Conservation (phyloP, 495 filamentous ascomycete species). For the Bathelium albidoporum region DNA sequence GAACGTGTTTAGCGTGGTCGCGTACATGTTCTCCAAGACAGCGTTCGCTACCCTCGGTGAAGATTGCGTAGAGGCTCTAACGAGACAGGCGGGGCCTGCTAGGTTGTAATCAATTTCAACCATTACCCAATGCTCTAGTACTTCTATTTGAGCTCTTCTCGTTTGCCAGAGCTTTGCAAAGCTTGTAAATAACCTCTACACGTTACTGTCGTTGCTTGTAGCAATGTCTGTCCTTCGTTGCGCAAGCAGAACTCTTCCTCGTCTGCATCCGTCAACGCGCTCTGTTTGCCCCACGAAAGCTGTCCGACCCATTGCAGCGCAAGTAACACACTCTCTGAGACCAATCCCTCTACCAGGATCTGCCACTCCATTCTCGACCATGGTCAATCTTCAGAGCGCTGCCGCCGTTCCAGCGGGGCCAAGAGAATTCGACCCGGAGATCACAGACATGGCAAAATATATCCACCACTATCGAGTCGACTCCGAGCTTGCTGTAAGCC, state of each 20-base stretch:
- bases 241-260: not conserved
- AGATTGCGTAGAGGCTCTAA: not conserved
- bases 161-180: not conserved
- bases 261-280: not conserved
- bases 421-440: constrained; percentile 74
- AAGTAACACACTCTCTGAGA: not conserved
- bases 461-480: constrained; percentile 84
- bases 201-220: not conserved
- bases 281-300: not conserved
- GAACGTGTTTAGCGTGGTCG: not conserved
- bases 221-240: not conserved
- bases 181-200: not conserved
- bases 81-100: not conserved
- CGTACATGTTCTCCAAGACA: not conserved
- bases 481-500: constrained; percentile 81
- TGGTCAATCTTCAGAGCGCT: constrained; percentile 37
- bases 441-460: constrained; percentile 88
- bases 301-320: not conserved
- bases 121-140: not conserved
- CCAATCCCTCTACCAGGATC: not conserved
- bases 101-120: not conserved
- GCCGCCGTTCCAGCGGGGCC: constrained; percentile 40
- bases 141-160: not conserved
- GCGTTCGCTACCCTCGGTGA: not conserved
- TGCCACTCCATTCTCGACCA: constrained; percentile 45